Percentiles rank a stretch among this genome's conserved stretches.
phyloP scores from a whole-genome alignment of 257 asterid species.

The Datura wrightii region DNA sequence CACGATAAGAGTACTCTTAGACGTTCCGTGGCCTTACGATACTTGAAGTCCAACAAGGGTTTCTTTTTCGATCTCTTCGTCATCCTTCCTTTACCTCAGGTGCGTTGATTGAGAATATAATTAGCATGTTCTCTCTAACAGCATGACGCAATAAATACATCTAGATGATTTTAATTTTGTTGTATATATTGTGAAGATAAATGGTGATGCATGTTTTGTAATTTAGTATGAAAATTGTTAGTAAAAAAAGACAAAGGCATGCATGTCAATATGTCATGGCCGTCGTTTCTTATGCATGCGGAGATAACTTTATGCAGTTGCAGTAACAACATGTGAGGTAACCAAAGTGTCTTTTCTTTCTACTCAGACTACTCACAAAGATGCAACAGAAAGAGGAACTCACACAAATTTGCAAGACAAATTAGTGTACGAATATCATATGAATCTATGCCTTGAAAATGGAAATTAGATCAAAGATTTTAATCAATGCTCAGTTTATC shows the following conservation, averaged over 20 bases:
- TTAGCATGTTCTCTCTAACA: not conserved
- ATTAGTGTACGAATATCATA: not conserved
- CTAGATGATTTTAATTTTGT: not conserved
- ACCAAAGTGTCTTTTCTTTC: too few species aligned
- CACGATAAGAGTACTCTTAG: slow-evolving; percentile 32
- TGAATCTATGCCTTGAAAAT: too few species aligned
- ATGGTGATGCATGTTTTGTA: slow-evolving; percentile 42
- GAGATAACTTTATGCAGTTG: slow-evolving; percentile 40
- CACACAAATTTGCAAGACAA: not conserved
- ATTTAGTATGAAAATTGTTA: not conserved
- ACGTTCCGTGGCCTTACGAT: slow-evolving; percentile 47
- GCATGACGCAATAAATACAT: too few species aligned
- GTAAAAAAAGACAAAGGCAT: slow-evolving; percentile 50
- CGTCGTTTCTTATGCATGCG: slow-evolving; percentile 44
- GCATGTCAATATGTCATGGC: slow-evolving; percentile 47
- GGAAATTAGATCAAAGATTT: too few species aligned
- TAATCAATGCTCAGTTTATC: not conserved
- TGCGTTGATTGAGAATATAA: not conserved
- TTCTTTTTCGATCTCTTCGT: slow-evolving; percentile 83
- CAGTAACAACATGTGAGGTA: not conserved
- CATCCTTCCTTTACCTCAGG: slow-evolving; percentile 96
- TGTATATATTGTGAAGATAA: slow-evolving; percentile 33
- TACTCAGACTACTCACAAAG: too few species aligned
- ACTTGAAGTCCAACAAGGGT: slow-evolving; percentile 62
- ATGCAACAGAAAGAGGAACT: too few species aligned